Base-by-base conservation (phyloP, 352 stramenopile genomes). In the Aphanomyces euteiches region DNA sequence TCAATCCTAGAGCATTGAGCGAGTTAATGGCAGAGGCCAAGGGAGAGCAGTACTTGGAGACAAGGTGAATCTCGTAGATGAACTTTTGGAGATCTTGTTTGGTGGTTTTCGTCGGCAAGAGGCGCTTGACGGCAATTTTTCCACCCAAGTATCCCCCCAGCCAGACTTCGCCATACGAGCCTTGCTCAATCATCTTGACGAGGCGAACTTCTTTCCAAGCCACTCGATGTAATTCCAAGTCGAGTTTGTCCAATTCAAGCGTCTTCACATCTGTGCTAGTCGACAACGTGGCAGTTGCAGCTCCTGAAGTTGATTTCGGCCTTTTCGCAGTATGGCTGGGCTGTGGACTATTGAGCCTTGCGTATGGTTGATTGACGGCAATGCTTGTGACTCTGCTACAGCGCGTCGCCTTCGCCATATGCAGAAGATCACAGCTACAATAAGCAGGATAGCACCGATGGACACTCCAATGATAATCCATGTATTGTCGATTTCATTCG, bases 81-180 rank as follows among this genome's bases (percentile, higher is more conserved):
- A 68, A 68, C 43, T 58, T 68, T 40, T 68, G 38, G 38, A 67
- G 36, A 15, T 67, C 60, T 1, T 19, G 21, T n/a, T 38, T 15
- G 47, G 19, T 19, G 7, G 19, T 37, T 74, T 90, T 91, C 70
- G 92, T 82, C 43, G 82, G 85, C 57, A 92, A 41, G 34, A 94
- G 88, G 4, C 84, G 77, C 78, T 94, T 94, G 15, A 92, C 84
- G 0, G 86, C 86, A 69, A 94, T 85, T 72, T 90, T 82, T 37
- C 72, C 73, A 72, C 88, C 90, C 75, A 90, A 83, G n/a, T 92
- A 64, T 64, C 92, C 83, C 2, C 80, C 86, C 1, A 94, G 79
- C 84, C 86, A 94, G 58, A 94, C 86, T 57, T 94, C 86, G 3
- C 86, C 86, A 47, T 90, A 94, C 36, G 86, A 84, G 36, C 86